These are phyloP conservation scores for Gossypium anomalum DNA, from an alignment of 345 rosid species.

Conservation along the genomic window DNA sequence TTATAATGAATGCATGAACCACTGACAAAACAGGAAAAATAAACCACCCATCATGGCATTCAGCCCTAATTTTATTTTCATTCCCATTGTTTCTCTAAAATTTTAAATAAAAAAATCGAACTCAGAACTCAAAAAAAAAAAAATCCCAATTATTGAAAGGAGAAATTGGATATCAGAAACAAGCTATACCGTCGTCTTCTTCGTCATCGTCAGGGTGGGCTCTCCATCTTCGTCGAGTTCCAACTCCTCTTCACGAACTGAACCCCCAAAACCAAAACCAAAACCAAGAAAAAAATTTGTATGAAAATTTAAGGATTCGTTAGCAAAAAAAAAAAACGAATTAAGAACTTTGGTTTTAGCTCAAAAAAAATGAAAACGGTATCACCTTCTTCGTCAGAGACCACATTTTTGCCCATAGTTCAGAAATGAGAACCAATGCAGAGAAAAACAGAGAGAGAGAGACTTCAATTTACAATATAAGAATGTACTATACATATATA, in stretches of 20 bases:
- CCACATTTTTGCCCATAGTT: not conserved
- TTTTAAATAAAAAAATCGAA: not conserved
- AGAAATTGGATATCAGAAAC: conserved; percentile 2
- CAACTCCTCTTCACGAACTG: conserved; percentile 48
- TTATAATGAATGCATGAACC: not conserved
- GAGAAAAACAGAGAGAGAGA: not conserved
- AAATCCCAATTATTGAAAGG: not conserved
- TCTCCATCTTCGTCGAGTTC: conserved; percentile 54
- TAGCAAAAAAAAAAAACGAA: not conserved
- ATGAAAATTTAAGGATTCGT: not conserved
- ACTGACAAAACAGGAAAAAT: not conserved
- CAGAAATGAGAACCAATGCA: not conserved
- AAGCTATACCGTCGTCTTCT: conserved; percentile 57
- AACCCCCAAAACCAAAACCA: not conserved
- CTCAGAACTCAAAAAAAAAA: conserved; percentile 4
- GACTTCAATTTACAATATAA: not conserved
- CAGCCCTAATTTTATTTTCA: not conserved
- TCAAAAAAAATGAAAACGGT: not conserved
- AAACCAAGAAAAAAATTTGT: not conserved
- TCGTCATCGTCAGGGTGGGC: conserved; percentile 45
- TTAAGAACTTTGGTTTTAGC: not conserved
- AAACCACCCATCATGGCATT: not conserved
- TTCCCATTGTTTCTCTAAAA: not conserved
- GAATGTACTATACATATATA: too few species aligned
- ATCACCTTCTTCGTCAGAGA: not conserved